Percentiles rank a stretch among this genome's conserved stretches.
These are phyloP conservation scores for Corymbia maculata DNA, from an alignment of 345 rosid genomes.

Conservation along the genomic window DNA sequence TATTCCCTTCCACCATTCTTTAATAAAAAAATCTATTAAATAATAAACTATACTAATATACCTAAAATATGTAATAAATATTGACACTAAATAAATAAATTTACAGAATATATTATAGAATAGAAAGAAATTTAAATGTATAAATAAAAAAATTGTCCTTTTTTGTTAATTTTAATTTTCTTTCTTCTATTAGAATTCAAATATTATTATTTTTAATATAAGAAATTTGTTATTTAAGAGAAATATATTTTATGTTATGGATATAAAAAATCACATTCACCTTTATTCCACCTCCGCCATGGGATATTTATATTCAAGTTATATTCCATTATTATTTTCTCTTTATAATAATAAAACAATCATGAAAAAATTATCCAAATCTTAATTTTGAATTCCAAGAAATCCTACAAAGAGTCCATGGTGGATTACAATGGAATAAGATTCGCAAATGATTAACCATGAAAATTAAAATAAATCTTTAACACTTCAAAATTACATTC, in stretches of 20 bases:
- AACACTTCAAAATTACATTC: not conserved
- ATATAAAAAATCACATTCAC: too few species aligned
- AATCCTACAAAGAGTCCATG: not conserved
- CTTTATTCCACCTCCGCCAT: too few species aligned
- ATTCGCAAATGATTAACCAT: not conserved
- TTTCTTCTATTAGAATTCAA: too few species aligned
- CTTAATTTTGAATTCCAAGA: not conserved
- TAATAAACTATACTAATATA: too few species aligned
- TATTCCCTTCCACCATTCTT: not conserved
- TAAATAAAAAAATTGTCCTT: not conserved
- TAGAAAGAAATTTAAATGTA: too few species aligned
- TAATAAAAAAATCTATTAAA: too few species aligned
- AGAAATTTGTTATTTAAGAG: not conserved
- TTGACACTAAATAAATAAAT: not conserved
- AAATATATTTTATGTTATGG: too few species aligned
- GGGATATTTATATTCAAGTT: not conserved
- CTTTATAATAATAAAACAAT: not conserved
- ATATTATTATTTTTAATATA: too few species aligned
- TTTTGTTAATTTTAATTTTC: not conserved
- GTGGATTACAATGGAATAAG: not conserved
- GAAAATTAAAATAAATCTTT: not conserved
- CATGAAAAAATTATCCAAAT: not conserved
- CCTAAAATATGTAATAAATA: not conserved
- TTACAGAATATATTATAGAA: too few species aligned
- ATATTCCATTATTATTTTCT: not conserved